Conservation (phyloP, 176 grass and related monocot species). For the Chloris gayana region DNA sequence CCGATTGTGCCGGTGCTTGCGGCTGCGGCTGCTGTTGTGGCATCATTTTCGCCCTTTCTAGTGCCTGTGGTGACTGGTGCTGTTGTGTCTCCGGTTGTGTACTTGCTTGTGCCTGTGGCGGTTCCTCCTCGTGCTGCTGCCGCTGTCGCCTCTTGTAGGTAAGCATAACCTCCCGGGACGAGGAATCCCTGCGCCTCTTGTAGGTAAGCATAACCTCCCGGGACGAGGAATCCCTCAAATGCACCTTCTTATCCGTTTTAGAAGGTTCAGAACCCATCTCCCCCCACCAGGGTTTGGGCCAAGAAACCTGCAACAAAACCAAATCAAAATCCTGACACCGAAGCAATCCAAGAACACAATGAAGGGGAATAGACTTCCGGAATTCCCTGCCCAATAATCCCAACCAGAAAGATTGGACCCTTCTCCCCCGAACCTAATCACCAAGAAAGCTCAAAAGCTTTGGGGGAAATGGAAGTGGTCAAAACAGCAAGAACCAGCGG, state of each 20-base stretch:
- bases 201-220: no score
- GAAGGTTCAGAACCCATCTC: conserved; percentile 42
- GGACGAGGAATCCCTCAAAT: no score
- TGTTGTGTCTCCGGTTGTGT: neutral
- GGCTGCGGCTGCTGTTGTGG: conserved; percentile 7
- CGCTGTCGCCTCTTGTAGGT: conserved; percentile 59
- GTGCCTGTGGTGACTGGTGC: neutral
- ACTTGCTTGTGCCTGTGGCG: neutral
- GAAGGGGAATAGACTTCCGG: conserved; percentile 7
- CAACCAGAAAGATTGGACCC: conserved; percentile 21
- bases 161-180: conserved; percentile 26
- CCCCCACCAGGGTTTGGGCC: conserved; percentile 41
- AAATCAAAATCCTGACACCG: conserved; percentile 39
- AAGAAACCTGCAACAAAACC: conserved; percentile 48
- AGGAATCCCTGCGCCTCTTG: conserved; percentile 44
- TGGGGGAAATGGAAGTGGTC: conserved; percentile 38
- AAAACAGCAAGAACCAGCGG: conserved; percentile 39
- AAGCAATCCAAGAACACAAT: conserved; percentile 25
- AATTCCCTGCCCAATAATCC: conserved; percentile 31
- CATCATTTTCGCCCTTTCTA: neutral
- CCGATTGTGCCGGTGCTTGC: neutral
- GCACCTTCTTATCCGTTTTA: conserved; percentile 44
- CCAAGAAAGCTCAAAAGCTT: conserved; percentile 27
- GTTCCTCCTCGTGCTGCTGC: neutral
- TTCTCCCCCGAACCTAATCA: neutral